phyloP scores from a whole-genome alignment of 2,329 filamentous ascomycete species.

The Ophiostoma novo-ulmi region DNA sequence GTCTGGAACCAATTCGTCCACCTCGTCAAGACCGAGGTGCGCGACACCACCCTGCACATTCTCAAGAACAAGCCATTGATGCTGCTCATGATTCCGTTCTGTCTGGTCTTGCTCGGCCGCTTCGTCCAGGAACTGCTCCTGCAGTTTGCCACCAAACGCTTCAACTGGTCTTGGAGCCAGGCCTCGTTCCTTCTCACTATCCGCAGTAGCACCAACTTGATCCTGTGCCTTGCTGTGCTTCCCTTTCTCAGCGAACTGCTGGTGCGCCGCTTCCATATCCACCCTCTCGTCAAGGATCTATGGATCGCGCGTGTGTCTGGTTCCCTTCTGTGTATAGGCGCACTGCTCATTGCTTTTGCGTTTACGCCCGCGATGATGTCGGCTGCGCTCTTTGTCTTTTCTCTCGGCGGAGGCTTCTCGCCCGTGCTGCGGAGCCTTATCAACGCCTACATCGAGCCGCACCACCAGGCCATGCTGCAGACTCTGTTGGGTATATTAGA shows the following conservation, averaged over 20 bases:
- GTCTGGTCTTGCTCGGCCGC: constrained; percentile 34
- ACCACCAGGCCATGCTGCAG: constrained; percentile 51
- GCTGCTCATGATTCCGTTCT: constrained; percentile 38
- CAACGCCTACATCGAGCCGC: constrained; percentile 49
- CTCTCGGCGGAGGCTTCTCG: constrained; percentile 42
- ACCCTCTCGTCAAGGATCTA: constrained; percentile 39
- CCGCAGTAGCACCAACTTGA: constrained; percentile 37
- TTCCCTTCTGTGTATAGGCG: constrained; percentile 33
- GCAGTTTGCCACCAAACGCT: constrained; percentile 51
- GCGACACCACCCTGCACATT: constrained; percentile 39
- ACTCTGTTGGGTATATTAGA: constrained; percentile 49
- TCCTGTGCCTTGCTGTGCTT: constrained; percentile 38
- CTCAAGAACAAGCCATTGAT: constrained; percentile 38
- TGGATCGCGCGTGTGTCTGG: constrained; percentile 37
- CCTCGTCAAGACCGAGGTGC: constrained; percentile 19
- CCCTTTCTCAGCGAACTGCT: constrained; percentile 34
- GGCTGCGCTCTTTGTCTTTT: constrained; percentile 41
- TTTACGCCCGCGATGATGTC: constrained; percentile 35
- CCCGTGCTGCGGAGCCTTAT: constrained; percentile 46
- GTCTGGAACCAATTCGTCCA: constrained; percentile 15
- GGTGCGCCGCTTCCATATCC: constrained; percentile 32
- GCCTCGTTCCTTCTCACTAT: constrained; percentile 42
- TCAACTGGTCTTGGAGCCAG: constrained; percentile 44
- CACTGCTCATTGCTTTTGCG: constrained; percentile 38
- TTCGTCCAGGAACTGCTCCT: constrained; percentile 40